Conservation (phyloP, 805 yeast genomes). For the Wickerhamiella domercqiae region DNA sequence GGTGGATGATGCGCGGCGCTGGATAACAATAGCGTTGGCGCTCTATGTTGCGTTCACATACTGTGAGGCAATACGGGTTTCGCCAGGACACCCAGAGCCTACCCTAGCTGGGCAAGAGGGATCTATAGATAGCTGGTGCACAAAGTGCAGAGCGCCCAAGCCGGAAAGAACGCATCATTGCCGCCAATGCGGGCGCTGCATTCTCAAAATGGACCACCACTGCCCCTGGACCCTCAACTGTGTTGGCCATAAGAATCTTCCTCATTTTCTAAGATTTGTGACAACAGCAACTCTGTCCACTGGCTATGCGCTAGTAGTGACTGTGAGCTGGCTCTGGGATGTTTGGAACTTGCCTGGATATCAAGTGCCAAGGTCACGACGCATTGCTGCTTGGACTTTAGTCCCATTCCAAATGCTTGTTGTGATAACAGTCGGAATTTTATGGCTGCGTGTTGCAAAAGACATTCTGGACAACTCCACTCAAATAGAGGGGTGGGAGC, state of each 20-base stretch:
- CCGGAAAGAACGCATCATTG: constrained; percentile 34
- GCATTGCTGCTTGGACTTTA: constrained; percentile 40
- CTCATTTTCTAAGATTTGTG: constrained; percentile 62
- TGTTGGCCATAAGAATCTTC: constrained; percentile 68
- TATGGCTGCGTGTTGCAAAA: constrained; percentile 45
- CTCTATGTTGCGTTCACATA: constrained; percentile 42
- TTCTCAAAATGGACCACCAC: constrained; percentile 43
- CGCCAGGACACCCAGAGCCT: constrained; percentile 38
- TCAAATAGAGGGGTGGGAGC: constrained; percentile 87
- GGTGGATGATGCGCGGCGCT: constrained; percentile 5
- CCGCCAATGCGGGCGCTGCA: constrained; percentile 25
- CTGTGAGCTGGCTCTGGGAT: constrained; percentile 22
- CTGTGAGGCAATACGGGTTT: constrained; percentile 42
- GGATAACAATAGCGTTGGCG: constrained; percentile 5
- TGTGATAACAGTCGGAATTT: constrained; percentile 38
- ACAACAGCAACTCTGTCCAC: constrained; percentile 30
- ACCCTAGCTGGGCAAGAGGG: background rate
- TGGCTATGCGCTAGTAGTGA: constrained; percentile 20
- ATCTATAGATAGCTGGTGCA: constrained; percentile 7
- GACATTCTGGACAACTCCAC: constrained; percentile 55
- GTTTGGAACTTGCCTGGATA: constrained; percentile 36
- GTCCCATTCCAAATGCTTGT: constrained; percentile 46
- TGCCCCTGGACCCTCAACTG: constrained; percentile 92
- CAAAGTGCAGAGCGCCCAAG: constrained; percentile 18
- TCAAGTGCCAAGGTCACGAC: constrained; percentile 35